Evolutionary conservation across 441 rosid genomes (phyloP).

Genomic region (Erodium chrysanthum): DNA sequence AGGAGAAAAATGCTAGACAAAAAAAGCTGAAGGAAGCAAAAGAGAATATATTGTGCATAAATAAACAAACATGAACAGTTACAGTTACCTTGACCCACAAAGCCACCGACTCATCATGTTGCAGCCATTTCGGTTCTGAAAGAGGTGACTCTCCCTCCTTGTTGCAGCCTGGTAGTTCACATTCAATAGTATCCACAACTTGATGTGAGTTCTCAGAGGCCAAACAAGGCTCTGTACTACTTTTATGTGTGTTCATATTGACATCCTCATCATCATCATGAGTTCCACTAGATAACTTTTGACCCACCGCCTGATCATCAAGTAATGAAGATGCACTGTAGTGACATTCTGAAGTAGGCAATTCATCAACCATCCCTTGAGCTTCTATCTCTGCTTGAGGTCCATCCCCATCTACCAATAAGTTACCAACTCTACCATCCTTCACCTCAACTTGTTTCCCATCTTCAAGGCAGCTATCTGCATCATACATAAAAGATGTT

Average conservation of each 20-base stretch:
- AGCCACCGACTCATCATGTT: slow-evolving; percentile 72
- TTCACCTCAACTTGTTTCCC: slow-evolving; percentile 31
- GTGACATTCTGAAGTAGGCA: slow-evolving; percentile 30
- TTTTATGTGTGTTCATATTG: slow-evolving; percentile 33
- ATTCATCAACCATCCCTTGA: slow-evolving; percentile 27
- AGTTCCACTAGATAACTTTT: slow-evolving; percentile 32
- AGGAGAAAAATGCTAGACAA: not conserved
- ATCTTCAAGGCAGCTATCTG: slow-evolving; percentile 26
- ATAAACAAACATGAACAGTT: slow-evolving; percentile 13
- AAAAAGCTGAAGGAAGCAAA: not conserved
- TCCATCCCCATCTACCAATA: slow-evolving; percentile 30
- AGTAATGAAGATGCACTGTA: slow-evolving; percentile 31
- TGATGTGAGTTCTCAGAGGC: slow-evolving; percentile 39
- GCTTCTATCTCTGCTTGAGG: slow-evolving; percentile 24
- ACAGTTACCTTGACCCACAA: slow-evolving; percentile 88
- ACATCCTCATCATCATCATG: slow-evolving; percentile 41
- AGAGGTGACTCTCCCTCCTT: slow-evolving; percentile 46
- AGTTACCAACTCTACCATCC: slow-evolving; percentile 30
- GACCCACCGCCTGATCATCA: slow-evolving; percentile 37
- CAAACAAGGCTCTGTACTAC: slow-evolving; percentile 26
- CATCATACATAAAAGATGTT: slow-evolving; percentile 21
- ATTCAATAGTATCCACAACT: slow-evolving; percentile 39
- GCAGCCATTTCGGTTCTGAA: slow-evolving; percentile 68
- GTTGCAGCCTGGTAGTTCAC: slow-evolving; percentile 35
- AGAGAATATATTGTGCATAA: slow-evolving; percentile 5